A percentile compares a stretch with the other conserved stretches of the same genome.
These are phyloP conservation scores for Panaeolus papilionaceus DNA, from an alignment of 768 basidiomycete genomes.

Conservation along the genomic window DNA sequence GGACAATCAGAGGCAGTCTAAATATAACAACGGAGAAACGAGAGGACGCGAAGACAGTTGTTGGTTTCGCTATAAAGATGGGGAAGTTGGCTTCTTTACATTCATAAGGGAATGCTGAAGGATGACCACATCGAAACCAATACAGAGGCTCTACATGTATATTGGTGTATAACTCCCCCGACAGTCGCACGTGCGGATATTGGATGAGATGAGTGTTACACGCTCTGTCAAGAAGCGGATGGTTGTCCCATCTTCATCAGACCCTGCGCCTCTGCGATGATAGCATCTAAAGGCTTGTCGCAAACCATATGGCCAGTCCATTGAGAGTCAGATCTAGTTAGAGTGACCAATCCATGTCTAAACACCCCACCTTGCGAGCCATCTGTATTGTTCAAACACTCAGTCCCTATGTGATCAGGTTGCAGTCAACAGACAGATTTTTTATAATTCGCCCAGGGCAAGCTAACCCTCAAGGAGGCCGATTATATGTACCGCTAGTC, in stretches of 20 bases:
- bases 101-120: background rate
- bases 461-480: no score
- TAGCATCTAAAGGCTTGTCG: background rate
- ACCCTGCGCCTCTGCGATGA: background rate
- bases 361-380: no score
- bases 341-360: no score
- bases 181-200: background rate
- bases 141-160: background rate
- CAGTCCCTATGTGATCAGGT: no score
- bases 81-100: background rate
- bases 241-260: background rate
- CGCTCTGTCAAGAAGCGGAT: slow-evolving; percentile 1
- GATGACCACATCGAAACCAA: background rate
- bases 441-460: no score
- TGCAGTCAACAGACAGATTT: no score
- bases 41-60: background rate
- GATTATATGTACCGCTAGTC: no score
- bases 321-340: no score
- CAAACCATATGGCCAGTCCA: background rate
- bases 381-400: no score
- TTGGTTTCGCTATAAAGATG: background rate
- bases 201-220: background rate
- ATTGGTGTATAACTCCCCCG: background rate
- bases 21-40: background rate
- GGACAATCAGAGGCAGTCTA: background rate